Conservation (phyloP, 148 eudicot species). For the Persicaria maculosa region DNA sequence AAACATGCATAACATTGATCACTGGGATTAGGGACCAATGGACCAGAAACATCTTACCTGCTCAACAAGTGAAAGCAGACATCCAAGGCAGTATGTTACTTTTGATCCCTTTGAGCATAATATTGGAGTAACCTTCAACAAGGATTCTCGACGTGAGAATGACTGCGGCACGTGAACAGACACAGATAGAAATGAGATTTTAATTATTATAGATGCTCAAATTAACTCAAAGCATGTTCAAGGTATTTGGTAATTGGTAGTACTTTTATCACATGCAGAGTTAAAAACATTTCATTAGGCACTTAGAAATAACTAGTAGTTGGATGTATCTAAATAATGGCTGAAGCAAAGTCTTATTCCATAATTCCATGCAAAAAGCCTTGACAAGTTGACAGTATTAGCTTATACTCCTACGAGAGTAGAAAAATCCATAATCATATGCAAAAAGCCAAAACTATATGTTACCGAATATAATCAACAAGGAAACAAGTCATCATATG, state of each 20-base stretch:
- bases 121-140: conserved; percentile 55
- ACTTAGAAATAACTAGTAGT: neutral
- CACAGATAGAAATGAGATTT: neutral
- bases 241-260: conserved; percentile 1
- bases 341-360: neutral
- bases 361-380: neutral
- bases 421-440: neutral
- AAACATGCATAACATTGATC: neutral
- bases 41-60: conserved; percentile 46
- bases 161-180: conserved; percentile 34
- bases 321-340: neutral
- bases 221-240: neutral
- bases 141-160: conserved; percentile 52
- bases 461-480: neutral
- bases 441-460: neutral
- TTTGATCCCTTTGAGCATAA: conserved; percentile 51
- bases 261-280: neutral
- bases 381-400: neutral
- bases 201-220: neutral
- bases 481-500: neutral
- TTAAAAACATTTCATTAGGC: neutral
- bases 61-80: conserved; percentile 84
- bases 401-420: neutral
- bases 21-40: neutral
- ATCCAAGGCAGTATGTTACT: conserved; percentile 77